Base-by-base conservation (phyloP, 805 yeast genomes). In the Blastobotrys americana region DNA sequence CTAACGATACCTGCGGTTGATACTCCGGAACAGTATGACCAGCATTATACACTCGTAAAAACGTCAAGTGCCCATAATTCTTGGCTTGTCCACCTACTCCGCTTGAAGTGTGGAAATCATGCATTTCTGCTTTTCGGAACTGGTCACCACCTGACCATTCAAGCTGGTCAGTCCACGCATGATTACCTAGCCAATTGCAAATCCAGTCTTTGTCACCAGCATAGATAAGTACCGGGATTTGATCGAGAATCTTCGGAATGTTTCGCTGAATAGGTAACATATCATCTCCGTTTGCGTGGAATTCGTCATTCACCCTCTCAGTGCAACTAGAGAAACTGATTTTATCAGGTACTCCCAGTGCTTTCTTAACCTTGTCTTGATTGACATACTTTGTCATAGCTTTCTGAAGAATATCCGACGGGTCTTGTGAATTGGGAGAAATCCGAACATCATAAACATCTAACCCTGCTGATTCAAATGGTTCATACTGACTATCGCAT, bases 141-240 rank as follows among this genome's bases (percentile, higher is more conserved):
- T 70, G 75, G 20, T 71, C 72, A 37, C 72, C 68, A 23, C 76
- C 75, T 16, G 70, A 61, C 84, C 85, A 83, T 55, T 82, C 82
- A 44, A 86, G 70, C 5, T 55, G 41, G 59, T 84, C 72, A 22
- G 89, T 72, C 90, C 95, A 84, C 4, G 84, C 94, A 58, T 77
- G 75, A 64, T 86, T 86, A 52, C 96, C 97, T 58, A 89, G 73
- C 96, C 96, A 88, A 69, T 89, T 88, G 68, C 96, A 88, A 60
- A 87, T 87, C 65, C 79, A 87, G 66, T 88, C 97, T 65, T 84
- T 84, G 68, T 88, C 96, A 60, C 97, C 97, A 8, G 95, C 95
- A 56, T 87, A 88, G 49, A 89, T 72, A 60, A 89, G 73, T 15
- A 87, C 86, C 2, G 96, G 96, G 44, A 88, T 56, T 6, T 73